Conservation (phyloP, 2,329 filamentous ascomycete genomes). For the Penicillium hesseltinei region DNA sequence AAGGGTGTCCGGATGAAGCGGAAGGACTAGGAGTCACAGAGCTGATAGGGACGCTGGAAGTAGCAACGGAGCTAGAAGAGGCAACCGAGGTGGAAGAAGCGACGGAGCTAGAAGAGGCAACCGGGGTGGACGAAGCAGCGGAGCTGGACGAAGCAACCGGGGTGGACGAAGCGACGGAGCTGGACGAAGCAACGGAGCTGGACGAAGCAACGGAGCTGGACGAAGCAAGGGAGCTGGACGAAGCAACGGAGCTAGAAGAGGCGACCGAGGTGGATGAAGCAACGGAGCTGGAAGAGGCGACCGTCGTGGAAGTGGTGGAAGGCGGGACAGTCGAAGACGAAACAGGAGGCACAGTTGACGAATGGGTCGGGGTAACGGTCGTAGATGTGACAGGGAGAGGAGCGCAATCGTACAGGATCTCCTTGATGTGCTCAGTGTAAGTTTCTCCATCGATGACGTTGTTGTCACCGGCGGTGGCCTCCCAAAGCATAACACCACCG, state of each 20-base stretch:
- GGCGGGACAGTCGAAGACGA: not conserved
- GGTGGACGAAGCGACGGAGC: not conserved
- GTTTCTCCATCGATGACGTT: conserved; percentile 47
- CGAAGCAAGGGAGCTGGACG: not conserved
- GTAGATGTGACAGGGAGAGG: conserved; percentile 20
- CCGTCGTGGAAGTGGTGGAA: conserved; percentile 1
- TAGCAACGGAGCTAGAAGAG: not conserved
- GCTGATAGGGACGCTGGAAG: conserved; percentile 1
- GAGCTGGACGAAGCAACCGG: too few species aligned
- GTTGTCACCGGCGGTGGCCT: conserved; percentile 50
- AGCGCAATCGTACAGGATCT: conserved; percentile 35
- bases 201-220: conserved; percentile 7
- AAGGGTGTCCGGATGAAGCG: conserved; percentile 5
- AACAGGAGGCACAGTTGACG: conserved; percentile 4
- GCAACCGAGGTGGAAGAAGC: not conserved
- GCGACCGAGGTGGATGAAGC: not conserved
- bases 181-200: conserved; percentile 1
- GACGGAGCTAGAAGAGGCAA: not conserved
- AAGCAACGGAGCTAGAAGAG: not conserved
- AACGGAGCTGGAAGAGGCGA: not conserved
- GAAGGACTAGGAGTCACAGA: not conserved
- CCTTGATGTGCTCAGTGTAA: conserved; percentile 52
- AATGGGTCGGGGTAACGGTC: conserved; percentile 14
- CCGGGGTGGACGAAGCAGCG: not conserved
- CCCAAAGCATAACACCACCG: conserved; percentile 62